These are phyloP conservation scores for Epichloe amarillans DNA, from an alignment of 2,329 filamentous ascomycete species.

Conservation along the genomic window DNA sequence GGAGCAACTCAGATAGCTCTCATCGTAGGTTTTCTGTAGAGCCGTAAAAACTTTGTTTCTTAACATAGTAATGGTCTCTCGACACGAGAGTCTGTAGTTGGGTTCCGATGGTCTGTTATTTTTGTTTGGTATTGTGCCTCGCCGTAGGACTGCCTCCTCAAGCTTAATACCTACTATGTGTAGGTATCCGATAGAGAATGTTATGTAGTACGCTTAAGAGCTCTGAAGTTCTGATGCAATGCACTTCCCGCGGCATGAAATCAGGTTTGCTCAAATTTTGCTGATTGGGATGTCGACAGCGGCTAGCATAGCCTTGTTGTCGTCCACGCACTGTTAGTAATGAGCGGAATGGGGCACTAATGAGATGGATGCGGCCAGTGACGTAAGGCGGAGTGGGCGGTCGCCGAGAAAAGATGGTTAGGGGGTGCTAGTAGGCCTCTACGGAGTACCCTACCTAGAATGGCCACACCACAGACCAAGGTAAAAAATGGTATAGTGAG, in stretches of 20 bases:
- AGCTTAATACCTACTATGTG: neutral
- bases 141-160: neutral
- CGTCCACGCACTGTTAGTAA: neutral
- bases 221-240: neutral
- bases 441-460: too few relatives aligned
- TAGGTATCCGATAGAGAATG: neutral
- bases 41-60: conserved; percentile 47
- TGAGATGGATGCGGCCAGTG: neutral
- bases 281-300: neutral
- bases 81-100: neutral
- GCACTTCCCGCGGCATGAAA: neutral
- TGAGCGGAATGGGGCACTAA: neutral
- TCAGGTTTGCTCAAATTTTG: neutral
- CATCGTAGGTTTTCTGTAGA: conserved; percentile 95
- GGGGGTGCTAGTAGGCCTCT: too few relatives aligned
- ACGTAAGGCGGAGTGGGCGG: neutral
- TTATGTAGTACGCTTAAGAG: neutral
- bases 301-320: neutral
- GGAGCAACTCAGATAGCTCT: conserved; percentile 87
- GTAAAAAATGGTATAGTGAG: too few relatives aligned
- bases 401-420: neutral
- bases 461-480: too few relatives aligned
- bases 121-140: neutral
- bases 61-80: conserved; percentile 30
- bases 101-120: neutral